Base-by-base conservation (phyloP, 2,329 filamentous ascomycete genomes). In the Erysiphe pulchra region DNA sequence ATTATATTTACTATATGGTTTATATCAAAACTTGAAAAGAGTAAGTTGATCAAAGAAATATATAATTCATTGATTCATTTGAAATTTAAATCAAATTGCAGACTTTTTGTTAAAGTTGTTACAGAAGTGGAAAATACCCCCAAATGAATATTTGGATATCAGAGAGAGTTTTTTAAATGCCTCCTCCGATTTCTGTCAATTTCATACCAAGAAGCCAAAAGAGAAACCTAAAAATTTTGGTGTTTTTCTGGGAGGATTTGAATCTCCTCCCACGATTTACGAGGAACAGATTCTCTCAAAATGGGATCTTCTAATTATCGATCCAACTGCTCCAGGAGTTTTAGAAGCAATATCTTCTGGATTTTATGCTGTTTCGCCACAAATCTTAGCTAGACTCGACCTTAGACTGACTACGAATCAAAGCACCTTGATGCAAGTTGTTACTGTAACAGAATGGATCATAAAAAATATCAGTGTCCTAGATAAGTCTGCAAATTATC, bases 281-380 rank as follows among this genome's bases (percentile, higher is more conserved):
- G 56, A 66, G 48, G 46, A 53, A 17, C 51, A 49, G n/a, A 42
- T 67, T 7, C 53, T 66, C n/a, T 46, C 55, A 34, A 55, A 59
- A 52, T 66, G 61, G 61, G 63, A 67, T 45, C 48, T 65, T n/a
- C 47, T 65, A 36, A 56, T 65, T 14, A 55, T 66, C 12, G 63
- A 67, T 49, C 63, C 64, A 2, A 54, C 60, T 16, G 57, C 61
- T 47, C 36, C 45, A 10, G 60, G 61, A 6, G 57, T 63, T 2
- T 40, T 56, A 2, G 53, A 59, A 4, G 61, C 59, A 4, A 54
- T 65, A 45, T 50, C 51, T 9, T 48, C 47, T 41, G 46, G 47
- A 8, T 17, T 42, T 12, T 50, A 53, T 44, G 13, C 40, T 4
- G 31, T 50, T 4, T 49, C 53, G 16, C 30, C 49, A 32, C 50